Evolutionary conservation across 176 grass and related monocot genomes (phyloP).

Genomic region (Carex cristatella): DNA sequence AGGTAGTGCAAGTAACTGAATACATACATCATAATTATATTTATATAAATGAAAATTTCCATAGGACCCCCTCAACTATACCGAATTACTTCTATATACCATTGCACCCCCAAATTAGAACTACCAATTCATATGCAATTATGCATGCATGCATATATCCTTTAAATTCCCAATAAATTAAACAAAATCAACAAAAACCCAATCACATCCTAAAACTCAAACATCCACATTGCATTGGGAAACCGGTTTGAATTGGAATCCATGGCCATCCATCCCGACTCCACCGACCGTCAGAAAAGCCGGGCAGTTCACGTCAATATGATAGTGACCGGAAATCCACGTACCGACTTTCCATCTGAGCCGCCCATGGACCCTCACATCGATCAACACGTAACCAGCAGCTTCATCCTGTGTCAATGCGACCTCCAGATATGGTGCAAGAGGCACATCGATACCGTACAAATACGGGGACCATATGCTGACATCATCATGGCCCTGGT

Average conservation of each 20-base stretch:
- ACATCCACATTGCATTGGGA: slow-evolving; percentile 46
- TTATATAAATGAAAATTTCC: not conserved
- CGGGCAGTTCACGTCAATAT: slow-evolving; percentile 56
- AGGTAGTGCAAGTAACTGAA: not conserved
- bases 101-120: slow-evolving; percentile 13
- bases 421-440: slow-evolving; percentile 29
- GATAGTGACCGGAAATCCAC: slow-evolving; percentile 59
- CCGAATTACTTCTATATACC: slow-evolving; percentile 14
- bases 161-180: not conserved
- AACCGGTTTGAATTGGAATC: slow-evolving; percentile 46
- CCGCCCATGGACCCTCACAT: slow-evolving; percentile 40
- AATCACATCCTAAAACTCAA: not conserved
- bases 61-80: not conserved
- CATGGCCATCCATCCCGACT: slow-evolving; percentile 15
- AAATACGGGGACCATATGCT: slow-evolving; percentile 58
- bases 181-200: not conserved
- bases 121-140: not conserved
- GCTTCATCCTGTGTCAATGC: slow-evolving; percentile 48
- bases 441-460: slow-evolving; percentile 33
- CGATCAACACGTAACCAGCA: slow-evolving; percentile 55
- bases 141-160: not conserved
- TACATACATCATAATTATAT: not conserved
- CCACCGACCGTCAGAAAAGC: slow-evolving; percentile 50
- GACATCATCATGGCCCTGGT: slow-evolving; percentile 54
- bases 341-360: slow-evolving; percentile 66